phyloP scores from a whole-genome alignment of 2,329 filamentous ascomycete species.

The Thielaviopsis punctulata region DNA sequence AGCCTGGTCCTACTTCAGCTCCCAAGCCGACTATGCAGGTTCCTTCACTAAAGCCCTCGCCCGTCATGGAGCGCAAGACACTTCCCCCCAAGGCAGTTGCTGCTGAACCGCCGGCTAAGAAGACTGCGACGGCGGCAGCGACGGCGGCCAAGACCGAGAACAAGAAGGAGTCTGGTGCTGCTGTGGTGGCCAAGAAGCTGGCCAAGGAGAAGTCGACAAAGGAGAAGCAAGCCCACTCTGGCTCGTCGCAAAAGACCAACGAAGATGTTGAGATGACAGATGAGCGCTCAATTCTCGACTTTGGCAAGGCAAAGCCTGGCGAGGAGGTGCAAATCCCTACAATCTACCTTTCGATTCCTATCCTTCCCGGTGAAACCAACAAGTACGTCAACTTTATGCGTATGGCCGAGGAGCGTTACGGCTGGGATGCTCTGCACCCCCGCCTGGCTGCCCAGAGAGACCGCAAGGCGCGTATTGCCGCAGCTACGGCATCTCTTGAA shows the following conservation, averaged over 20 bases:
- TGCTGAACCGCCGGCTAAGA: neutral
- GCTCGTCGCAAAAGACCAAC: constrained; percentile 33
- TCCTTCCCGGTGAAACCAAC: constrained; percentile 60
- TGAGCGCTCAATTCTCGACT: constrained; percentile 41
- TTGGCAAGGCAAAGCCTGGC: constrained; percentile 40
- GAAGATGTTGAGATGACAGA: constrained; percentile 27
- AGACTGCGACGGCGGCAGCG: constrained; percentile 6
- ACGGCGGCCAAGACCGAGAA: constrained; percentile 25
- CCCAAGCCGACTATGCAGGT: constrained; percentile 5
- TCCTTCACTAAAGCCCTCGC: constrained; percentile 10
- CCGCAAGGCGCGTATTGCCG: constrained; percentile 72
- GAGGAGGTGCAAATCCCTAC: constrained; percentile 48
- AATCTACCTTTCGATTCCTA: constrained; percentile 68
- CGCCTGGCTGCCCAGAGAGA: constrained; percentile 78
- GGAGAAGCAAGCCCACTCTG: constrained; percentile 22
- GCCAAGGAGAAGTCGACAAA: constrained; percentile 16
- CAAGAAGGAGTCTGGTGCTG: constrained; percentile 29
- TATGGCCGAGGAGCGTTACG: constrained; percentile 83
- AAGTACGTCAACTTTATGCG: constrained; percentile 92
- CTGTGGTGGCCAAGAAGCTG: constrained; percentile 13
- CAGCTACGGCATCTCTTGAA: constrained; percentile 72
- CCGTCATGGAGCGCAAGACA: constrained; percentile 10
- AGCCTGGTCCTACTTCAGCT: neutral
- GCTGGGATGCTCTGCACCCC: constrained; percentile 85
- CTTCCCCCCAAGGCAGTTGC: constrained; percentile 4